Evolutionary conservation across 257 asterid species (phyloP).

Genomic region (Ilex aquifolium): DNA sequence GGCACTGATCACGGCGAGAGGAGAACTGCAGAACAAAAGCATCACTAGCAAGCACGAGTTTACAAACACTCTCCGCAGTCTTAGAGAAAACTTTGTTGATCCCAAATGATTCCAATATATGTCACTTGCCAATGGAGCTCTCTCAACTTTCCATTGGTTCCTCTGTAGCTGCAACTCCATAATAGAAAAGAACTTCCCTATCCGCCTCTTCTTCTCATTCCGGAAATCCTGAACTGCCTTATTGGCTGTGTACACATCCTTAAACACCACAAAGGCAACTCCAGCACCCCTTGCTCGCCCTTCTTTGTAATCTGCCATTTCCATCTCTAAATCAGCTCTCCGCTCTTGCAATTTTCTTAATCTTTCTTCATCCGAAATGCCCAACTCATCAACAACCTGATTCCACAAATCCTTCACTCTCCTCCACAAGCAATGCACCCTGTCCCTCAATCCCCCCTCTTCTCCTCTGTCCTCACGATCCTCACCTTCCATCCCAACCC

Average conservation of each 20-base stretch:
- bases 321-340: conserved; percentile 98
- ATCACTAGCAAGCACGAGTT: conserved; percentile 71
- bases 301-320: conserved; percentile 96
- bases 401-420: conserved; percentile 59
- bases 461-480: conserved; percentile 29
- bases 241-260: conserved; percentile 86
- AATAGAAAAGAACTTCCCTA: conserved; percentile 83
- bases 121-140: conserved; percentile 96
- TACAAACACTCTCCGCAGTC: conserved; percentile 68
- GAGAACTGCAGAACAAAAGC: conserved; percentile 96
- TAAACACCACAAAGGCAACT: conserved; percentile 90
- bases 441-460: conserved; percentile 38
- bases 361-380: conserved; percentile 86
- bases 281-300: conserved; percentile 97
- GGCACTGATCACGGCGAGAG: conserved; percentile 84
- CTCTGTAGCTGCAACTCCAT: conserved; percentile 85
- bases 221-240: conserved; percentile 89
- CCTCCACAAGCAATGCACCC: conserved; percentile 35
- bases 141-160: conserved; percentile 95
- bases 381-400: conserved; percentile 51
- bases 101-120: conserved; percentile 98
- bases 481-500: conserved; percentile 36
- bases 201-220: conserved; percentile 72
- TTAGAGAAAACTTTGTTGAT: conserved; percentile 76
- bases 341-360: conserved; percentile 84